Percentiles rank a stretch among this genome's conserved stretches.
Conservation (phyloP, 2,329 filamentous ascomycete species). For the Septoria petroselini region DNA sequence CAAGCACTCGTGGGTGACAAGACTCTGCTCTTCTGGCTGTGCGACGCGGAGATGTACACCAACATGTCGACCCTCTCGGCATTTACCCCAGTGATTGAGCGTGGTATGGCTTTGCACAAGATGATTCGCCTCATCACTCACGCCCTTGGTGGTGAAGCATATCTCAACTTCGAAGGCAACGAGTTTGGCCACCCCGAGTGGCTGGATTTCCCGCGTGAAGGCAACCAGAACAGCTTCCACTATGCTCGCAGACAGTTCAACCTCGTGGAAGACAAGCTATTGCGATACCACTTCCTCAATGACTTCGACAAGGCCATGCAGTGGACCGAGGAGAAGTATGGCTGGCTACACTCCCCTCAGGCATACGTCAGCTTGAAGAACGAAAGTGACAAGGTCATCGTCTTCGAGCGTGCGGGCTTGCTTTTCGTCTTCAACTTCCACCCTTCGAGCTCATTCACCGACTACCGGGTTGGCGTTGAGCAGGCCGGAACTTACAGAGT, state of each 20-base stretch:
- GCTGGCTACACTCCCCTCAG: constrained; percentile 82
- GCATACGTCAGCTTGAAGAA: constrained; percentile 94
- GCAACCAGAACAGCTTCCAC: constrained; percentile 47
- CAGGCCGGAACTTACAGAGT: constrained; percentile 79
- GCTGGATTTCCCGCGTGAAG: constrained; percentile 94
- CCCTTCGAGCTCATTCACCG: constrained; percentile 75
- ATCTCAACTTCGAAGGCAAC: constrained; percentile 98
- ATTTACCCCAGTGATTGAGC: constrained; percentile 83
- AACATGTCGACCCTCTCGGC: constrained; percentile 87
- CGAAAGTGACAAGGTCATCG: constrained; percentile 87
- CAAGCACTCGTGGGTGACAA: constrained; percentile 71
- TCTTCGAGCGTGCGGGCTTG: constrained; percentile 87
- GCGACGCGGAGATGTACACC: constrained; percentile 94
- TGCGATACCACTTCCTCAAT: constrained; percentile 89
- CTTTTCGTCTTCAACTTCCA: constrained; percentile 98
- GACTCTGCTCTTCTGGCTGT: constrained; percentile 95
- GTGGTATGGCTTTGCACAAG: constrained; percentile 91
- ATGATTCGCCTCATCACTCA: constrained; percentile 95
- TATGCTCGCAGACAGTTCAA: constrained; percentile 78
- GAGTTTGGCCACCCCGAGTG: constrained; percentile 98
- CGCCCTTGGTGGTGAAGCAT: constrained; percentile 86
- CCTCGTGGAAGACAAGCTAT: constrained; percentile 76
- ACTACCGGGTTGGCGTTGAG: constrained; percentile 90
- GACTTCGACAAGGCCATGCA: constrained; percentile 95
- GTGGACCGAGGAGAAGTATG: constrained; percentile 77